A percentile compares a stretch with the other conserved stretches of the same genome.
Conservation (phyloP, 768 basidiomycete genomes). For the Russula vinacea region DNA sequence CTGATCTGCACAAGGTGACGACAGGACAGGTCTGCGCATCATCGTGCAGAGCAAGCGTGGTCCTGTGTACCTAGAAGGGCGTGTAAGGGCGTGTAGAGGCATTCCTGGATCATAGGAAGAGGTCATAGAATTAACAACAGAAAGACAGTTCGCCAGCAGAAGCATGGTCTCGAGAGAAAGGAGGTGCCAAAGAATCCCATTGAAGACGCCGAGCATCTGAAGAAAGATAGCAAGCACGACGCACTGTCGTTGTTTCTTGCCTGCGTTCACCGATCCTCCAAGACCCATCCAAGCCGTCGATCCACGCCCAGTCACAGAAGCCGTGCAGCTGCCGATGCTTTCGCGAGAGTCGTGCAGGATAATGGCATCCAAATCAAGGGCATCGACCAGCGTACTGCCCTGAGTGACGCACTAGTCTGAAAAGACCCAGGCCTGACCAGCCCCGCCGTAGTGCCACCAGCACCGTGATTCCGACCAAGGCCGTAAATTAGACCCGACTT, state of each 20-base stretch:
- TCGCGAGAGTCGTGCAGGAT: conserved; percentile 51
- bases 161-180: conserved; percentile 68
- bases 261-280: conserved; percentile 66
- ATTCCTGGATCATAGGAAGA: conserved; percentile 75
- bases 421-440: too few relatives aligned
- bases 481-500: too few relatives aligned
- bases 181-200: conserved; percentile 86
- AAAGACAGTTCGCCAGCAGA: conserved; percentile 75
- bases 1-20: conserved; percentile 64
- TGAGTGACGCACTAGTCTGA: too few relatives aligned
- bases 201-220: conserved; percentile 66
- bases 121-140: conserved; percentile 63
- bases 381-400: too few relatives aligned
- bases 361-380: conserved; percentile 51
- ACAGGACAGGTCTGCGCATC: conserved; percentile 73
- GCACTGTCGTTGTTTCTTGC: conserved; percentile 66
- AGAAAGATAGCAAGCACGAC: conserved; percentile 68
- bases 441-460: too few relatives aligned
- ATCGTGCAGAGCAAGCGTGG: conserved; percentile 85
- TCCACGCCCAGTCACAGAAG: conserved; percentile 75
- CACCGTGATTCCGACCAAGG: too few relatives aligned
- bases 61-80: conserved; percentile 79
- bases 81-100: conserved; percentile 83
- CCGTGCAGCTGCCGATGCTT: conserved; percentile 59
- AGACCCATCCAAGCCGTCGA: conserved; percentile 71